Percentiles rank a stretch among this genome's conserved stretches.
phyloP scores from a whole-genome alignment of 768 basidiomycete species.

The Trametes cinnabarina region DNA sequence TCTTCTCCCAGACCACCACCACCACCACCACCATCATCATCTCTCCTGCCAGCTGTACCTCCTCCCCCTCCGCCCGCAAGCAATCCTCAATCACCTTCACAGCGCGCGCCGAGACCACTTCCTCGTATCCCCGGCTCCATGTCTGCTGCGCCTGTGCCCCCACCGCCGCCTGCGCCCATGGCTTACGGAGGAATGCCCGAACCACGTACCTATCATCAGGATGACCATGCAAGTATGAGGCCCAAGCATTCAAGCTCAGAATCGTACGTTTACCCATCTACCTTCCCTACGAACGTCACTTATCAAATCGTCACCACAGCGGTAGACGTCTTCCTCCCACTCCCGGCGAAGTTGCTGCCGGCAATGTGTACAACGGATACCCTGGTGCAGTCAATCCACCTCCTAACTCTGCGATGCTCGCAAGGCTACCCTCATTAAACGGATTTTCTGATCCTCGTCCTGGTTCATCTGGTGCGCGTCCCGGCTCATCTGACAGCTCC shows the following conservation, averaged over 20 bases:
- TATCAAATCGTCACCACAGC: background rate
- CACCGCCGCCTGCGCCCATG: conserved; percentile 21
- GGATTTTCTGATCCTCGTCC: conserved; percentile 20
- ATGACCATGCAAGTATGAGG: conserved; percentile 6
- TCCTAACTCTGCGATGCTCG: conserved; percentile 16
- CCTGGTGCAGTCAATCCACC: conserved; percentile 10
- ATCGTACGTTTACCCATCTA: conserved; percentile 17
- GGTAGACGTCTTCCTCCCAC: conserved; percentile 22
- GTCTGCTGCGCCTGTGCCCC: conserved; percentile 17
- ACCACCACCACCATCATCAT: conserved; percentile 20
- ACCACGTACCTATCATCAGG: conserved; percentile 16
- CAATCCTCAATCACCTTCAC: conserved; percentile 24
- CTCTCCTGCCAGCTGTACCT: conserved; percentile 6
- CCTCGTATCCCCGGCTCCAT: conserved; percentile 26
- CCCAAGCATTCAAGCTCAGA: conserved; percentile 22
- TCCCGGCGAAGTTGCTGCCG: conserved; percentile 1
- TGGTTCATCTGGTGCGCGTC: conserved; percentile 15
- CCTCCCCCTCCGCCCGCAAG: background rate
- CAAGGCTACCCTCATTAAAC: conserved; percentile 15
- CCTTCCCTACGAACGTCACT: background rate
- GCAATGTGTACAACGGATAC: conserved; percentile 17
- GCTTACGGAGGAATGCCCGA: conserved; percentile 20
- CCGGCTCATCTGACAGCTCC: conserved; percentile 18
- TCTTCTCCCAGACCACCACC: conserved; percentile 23
- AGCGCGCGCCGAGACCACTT: conserved; percentile 25